Evolutionary conservation across 2,329 filamentous ascomycete genomes (phyloP).

Genomic region (Knoxdaviesia capensis): DNA sequence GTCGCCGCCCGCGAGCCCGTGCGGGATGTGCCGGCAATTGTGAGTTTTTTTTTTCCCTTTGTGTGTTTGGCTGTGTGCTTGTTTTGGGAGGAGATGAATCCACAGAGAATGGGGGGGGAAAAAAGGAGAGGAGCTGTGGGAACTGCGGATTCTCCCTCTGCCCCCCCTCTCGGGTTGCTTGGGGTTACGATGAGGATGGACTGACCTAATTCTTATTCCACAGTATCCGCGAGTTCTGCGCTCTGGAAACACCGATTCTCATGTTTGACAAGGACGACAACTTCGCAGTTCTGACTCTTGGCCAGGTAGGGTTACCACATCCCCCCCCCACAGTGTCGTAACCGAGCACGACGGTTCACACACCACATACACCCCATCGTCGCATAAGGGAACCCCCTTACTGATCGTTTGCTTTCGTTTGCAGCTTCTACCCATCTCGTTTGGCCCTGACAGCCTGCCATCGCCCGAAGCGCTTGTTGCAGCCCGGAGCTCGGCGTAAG

Average conservation of each 20-base stretch:
- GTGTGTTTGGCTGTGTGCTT: neutral
- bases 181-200: neutral
- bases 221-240: constrained; percentile 60
- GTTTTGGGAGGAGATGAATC: neutral
- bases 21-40: constrained; percentile 94
- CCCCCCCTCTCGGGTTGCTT: too few relatives aligned
- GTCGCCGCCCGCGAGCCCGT: constrained; percentile 49
- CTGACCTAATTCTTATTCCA: constrained; percentile 1
- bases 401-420: neutral
- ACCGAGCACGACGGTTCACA: too few relatives aligned
- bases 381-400: constrained; percentile 1
- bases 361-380: too few relatives aligned
- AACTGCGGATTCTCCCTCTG: too few relatives aligned
- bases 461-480: constrained; percentile 11
- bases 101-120: neutral
- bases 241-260: constrained; percentile 52
- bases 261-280: constrained; percentile 79
- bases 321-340: too few relatives aligned
- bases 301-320: constrained; percentile 27
- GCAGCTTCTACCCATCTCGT: constrained; percentile 47
- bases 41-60: constrained; percentile 20
- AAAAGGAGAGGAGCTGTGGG: neutral
- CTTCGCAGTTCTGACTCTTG: constrained; percentile 48
- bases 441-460: constrained; percentile 40
- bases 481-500: neutral